These are phyloP conservation scores for Colletotrichum chlorophyti DNA, from an alignment of 2,329 filamentous ascomycete genomes.

Conservation along the genomic window DNA sequence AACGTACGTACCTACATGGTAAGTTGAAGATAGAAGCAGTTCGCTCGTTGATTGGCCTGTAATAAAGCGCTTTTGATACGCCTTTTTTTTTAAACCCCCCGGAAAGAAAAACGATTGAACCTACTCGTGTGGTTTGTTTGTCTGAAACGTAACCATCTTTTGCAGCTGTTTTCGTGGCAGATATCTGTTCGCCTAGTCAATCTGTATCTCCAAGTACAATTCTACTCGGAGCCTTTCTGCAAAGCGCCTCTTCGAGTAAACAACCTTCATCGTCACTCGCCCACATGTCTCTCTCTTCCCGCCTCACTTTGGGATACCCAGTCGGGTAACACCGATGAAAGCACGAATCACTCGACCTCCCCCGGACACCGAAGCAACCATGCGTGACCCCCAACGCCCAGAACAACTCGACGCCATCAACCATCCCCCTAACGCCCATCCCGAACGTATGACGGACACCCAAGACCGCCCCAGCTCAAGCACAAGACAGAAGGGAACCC, in stretches of 20 bases:
- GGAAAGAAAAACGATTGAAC: too few relatives aligned
- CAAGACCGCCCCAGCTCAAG: slow-evolving; percentile 12
- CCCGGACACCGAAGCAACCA: background rate
- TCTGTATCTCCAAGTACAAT: too few relatives aligned
- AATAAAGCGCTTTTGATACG: too few relatives aligned
- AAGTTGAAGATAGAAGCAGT: too few relatives aligned
- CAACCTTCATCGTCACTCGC: background rate
- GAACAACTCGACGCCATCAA: background rate
- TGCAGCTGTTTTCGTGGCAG: background rate
- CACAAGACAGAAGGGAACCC: slow-evolving; percentile 8
- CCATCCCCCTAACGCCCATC: slow-evolving; percentile 16
- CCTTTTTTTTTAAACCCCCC: too few relatives aligned
- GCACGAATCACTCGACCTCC: background rate
- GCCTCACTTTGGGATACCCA: background rate
- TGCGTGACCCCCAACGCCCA: background rate
- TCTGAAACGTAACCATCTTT: too few relatives aligned
- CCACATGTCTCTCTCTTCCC: background rate
- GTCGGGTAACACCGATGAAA: background rate
- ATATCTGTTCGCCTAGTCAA: background rate
- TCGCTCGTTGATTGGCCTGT: too few relatives aligned
- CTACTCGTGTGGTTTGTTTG: too few relatives aligned
- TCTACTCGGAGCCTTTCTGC: too few relatives aligned
- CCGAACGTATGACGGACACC: slow-evolving; percentile 18
- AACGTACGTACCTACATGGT: too few relatives aligned
- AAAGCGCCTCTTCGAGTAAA: background rate